Evolutionary conservation across 202 grass and related monocot genomes (phyloP).

Genomic region (Schoenoplectus tabernaemontani): DNA sequence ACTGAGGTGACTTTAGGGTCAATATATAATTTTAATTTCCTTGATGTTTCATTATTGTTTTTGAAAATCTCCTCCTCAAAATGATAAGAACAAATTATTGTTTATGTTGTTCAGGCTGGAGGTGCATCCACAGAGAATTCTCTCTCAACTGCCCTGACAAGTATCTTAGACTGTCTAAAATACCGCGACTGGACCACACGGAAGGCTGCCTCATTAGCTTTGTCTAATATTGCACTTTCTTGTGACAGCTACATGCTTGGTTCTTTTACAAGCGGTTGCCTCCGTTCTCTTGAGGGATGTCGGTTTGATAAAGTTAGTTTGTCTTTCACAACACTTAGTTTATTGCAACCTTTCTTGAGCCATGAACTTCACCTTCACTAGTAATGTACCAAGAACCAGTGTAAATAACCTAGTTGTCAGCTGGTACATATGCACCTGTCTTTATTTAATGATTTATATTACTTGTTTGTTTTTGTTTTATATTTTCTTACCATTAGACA

Average conservation of each 20-base stretch:
- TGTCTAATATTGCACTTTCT: constrained; percentile 72
- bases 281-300: constrained; percentile 68
- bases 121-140: constrained; percentile 59
- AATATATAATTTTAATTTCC: constrained; percentile 8
- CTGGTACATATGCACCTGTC: not conserved
- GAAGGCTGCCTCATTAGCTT: constrained; percentile 64
- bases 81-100: not conserved
- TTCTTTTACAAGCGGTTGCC: constrained; percentile 53
- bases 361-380: not conserved
- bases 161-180: constrained; percentile 70
- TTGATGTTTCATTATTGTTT: constrained; percentile 16
- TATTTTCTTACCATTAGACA: not conserved
- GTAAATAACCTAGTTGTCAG: not conserved
- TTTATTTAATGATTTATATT: constrained; percentile 4
- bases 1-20: not conserved
- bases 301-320: constrained; percentile 86
- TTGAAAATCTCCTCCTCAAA: not conserved
- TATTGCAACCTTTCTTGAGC: not conserved
- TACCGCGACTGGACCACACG: constrained; percentile 88
- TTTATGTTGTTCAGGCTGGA: constrained; percentile 50
- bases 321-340: not conserved
- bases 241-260: constrained; percentile 53
- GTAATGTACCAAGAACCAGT: not conserved
- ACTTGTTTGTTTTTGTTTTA: not conserved
- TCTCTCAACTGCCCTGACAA: constrained; percentile 60